These are phyloP conservation scores for Hypsizygus marmoreus DNA, from an alignment of 768 basidiomycete species.

Conservation along the genomic window DNA sequence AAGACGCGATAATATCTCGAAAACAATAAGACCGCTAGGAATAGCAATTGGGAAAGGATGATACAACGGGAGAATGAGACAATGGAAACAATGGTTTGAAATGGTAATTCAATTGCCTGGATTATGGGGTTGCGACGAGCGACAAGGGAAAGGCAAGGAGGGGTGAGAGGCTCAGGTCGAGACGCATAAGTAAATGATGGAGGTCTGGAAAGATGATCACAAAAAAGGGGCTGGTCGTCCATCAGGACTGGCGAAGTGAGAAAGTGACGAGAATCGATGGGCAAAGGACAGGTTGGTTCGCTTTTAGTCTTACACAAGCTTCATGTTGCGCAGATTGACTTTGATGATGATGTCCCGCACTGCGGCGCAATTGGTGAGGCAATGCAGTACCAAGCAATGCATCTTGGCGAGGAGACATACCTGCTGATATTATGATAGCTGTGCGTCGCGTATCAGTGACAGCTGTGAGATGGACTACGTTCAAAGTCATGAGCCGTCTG, in stretches of 20 bases:
- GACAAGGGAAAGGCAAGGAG: neutral
- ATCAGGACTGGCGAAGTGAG: no score
- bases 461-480: slow-evolving; percentile 72
- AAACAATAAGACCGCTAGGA: neutral
- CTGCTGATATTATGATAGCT: slow-evolving; percentile 69
- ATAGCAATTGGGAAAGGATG: neutral
- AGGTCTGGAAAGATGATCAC: no score
- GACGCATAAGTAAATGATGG: no score
- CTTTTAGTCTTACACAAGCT: slow-evolving; percentile 40
- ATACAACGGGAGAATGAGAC: neutral
- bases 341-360: slow-evolving; percentile 75
- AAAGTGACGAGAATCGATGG: no score
- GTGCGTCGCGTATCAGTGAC: slow-evolving; percentile 82
- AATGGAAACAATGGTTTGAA: neutral
- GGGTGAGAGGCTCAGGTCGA: neutral
- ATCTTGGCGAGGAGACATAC: slow-evolving; percentile 38
- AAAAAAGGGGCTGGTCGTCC: no score
- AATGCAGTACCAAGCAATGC: slow-evolving; percentile 2
- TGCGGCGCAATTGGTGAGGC: slow-evolving; percentile 24
- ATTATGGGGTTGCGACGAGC: neutral
- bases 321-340: slow-evolving; percentile 62
- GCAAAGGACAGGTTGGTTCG: slow-evolving; percentile 1
- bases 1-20: neutral
- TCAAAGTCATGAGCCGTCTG: slow-evolving; percentile 3
- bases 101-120: no score